Conservation (phyloP, 306 rosid species). For the Argentina anserina region DNA sequence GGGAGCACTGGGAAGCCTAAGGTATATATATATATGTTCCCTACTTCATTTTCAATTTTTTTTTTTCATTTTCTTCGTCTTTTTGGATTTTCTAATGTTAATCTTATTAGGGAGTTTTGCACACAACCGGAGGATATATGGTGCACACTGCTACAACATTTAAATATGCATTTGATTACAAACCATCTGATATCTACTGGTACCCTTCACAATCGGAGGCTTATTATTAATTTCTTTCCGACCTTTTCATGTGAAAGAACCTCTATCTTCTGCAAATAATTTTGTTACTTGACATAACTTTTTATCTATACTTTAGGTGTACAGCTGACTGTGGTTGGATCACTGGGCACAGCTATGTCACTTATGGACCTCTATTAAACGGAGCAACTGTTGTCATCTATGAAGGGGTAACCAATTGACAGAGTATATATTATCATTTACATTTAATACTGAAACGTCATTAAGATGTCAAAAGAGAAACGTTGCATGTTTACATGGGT, state of each 20-base stretch:
- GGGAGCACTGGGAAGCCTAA: constrained; percentile 99
- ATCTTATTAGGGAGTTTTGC: constrained; percentile 76
- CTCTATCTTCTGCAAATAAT: not conserved
- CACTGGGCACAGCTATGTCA: constrained; percentile 97
- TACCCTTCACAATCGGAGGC: constrained; percentile 34
- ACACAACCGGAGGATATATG: constrained; percentile 98
- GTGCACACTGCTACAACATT: constrained; percentile 93
- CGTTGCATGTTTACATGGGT: constrained; percentile 12
- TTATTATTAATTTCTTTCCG: constrained; percentile 14
- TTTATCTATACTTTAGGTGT: constrained; percentile 57
- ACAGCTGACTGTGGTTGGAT: constrained; percentile 99
- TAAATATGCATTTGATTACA: constrained; percentile 96
- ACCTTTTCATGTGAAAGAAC: constrained; percentile 18
- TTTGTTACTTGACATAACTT: constrained; percentile 12
- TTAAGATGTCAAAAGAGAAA: constrained; percentile 3
- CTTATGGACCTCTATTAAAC: constrained; percentile 94
- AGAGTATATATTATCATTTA: constrained; percentile 22
- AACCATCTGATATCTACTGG: constrained; percentile 83
- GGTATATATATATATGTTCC: constrained; percentile 49
- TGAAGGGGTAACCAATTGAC: constrained; percentile 77
- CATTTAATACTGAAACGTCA: not conserved
- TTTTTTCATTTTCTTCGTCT: constrained; percentile 22
- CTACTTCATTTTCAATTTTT: constrained; percentile 8
- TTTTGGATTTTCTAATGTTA: constrained; percentile 4
- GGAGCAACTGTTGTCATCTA: constrained; percentile 66